Evolutionary conservation across 1,284 basidiomycete species (phyloP), one percentile per base, ranked within the genome.

Genomic region (Ustilago nuda): DNA sequence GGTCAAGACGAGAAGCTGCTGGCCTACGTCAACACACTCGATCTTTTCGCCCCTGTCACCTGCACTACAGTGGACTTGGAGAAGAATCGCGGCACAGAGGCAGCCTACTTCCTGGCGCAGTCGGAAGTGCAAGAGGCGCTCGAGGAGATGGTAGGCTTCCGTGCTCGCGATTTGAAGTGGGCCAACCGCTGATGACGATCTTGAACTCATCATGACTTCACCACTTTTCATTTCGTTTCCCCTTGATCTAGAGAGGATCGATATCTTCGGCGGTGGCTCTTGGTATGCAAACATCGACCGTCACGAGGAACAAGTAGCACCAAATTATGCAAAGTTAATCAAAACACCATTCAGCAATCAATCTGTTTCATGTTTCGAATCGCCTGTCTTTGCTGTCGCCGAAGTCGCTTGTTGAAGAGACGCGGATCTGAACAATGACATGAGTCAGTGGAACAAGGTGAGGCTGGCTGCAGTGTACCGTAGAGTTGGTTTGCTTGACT

Each of bases 1-100:
- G 69, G 82, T 37, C 78, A 77, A 51, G 84, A 85, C 66, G 83
- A 85, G 53, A 73, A 75, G 75, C 65, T 84, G 57, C 54, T 85
- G 27, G 67, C 81, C 8, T 83, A 80, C 65, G 77, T 84, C 63
- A 82, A 81, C 57, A 74, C 72, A 32, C 68, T 85, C 41, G 84
- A 85, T 56, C 66, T 85, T 19, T 85, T 84, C 69, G 83, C 83
- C 27, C 83, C 84, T 17, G 74, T 83, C 55, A 83, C 83, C 11
- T 83, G 82, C 69, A 81, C 82, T 15, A 82, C 83, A 23, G 66
- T 61, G 32, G 79, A 81, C 30, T 43, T 77, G 53, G 64, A 78
- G n/a, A 73, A 70, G 59, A 72, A 73, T 48, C 56, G 74, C 8
- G 72, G 74, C 33, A 79, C 81, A 5, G 80, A 81, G 43, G 82